Evolutionary conservation across 305 asterid genomes (phyloP), one percentile per base, ranked within the genome.

Genomic region (Solanum hybrid): DNA sequence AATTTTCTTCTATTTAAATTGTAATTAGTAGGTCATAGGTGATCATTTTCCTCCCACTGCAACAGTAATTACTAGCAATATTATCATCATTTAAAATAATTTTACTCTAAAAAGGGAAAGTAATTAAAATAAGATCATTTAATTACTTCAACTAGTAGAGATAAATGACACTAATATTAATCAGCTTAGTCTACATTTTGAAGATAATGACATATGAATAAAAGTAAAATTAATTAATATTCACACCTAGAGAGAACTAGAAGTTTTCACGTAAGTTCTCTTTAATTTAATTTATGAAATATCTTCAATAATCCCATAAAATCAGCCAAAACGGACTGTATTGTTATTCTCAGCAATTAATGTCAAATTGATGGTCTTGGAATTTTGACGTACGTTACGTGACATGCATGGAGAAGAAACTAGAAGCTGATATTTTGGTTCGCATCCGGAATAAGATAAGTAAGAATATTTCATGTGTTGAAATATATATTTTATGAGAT

Each of bases 291-390:
- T 78, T 78, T 78, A 79, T 79, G 64, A n/a, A 79, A 37, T 4
- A 12, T 37, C 86, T 81, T 81, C 38, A 40, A 82, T 51, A 51
- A 42, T 2, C 26, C 37, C 38, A 42, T 64, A 82, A 81, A 78
- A 27, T 42, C 38, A 27, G 17, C 27, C 26, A 42, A 42, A 42
- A 42, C 14, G 7, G n/a, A 37, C 34, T n/a, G 34, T 27, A 27
- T 42, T 82, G 38, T 81, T 42, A 42, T 81, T 81, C 87, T 81
- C 72, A 81, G 26, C 71, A 81, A 82, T 82, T 82, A 82, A 82
- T 82, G 14, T 15, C 38, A 27, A 82, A 27, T 1, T 42, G 87
- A 82, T 27, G 27, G 35, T 24, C 27, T 81, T 81, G 37, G 5
- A 31, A 15, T 31, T 15, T 75, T 31, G 6, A 42, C 10, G 12